Evolutionary conservation across 805 yeast genomes (phyloP), one percentile per base, ranked within the genome.

Genomic region (Metschnikowia corniflorae): DNA sequence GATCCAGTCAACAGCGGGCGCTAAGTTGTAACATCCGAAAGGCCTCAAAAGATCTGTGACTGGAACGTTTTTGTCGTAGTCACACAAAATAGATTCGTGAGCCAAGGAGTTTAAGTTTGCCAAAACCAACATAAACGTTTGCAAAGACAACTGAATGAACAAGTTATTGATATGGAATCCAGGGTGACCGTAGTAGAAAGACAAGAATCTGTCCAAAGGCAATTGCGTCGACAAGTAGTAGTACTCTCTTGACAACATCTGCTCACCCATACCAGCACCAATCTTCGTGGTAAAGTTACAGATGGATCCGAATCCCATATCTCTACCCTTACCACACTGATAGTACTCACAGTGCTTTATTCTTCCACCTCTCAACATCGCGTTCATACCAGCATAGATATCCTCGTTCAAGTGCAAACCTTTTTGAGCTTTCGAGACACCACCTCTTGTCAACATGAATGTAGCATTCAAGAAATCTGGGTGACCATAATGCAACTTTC

Each of bases 201-300:
- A 80, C 40, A 84, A 61, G 63, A 85, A 84, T 50, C 93, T 68
- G 53, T 85, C 93, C 43, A 84, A 62, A 2, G 91, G 87, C 24
- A 85, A 63, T 44, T 82, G 86, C 2, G 88, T 79, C 1, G 89
- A 84, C 44, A 85, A 67, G 54, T 84, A 83, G 58, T 77, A 85
- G 59, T 84, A 84, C 56, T 85, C 94, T 50, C 94, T 70, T 4
- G 91, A 83, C 39, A 85, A 68, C 77, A 83, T 78, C 55, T 85
- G 94, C 53, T 85, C 94, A 31, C 93, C 91, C 94, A 85, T 85
- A 41, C 93, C 94, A 37, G 93, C 86, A 31, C 94, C 94, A 58
- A 85, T 84, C 54, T 85, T 85, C 16, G 91, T 81, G 5, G 86
- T 82, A 61, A 85, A 85, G 57, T 82, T 84, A 59, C 82, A 71